Conservation (phyloP, 2,329 filamentous ascomycete species). For the Fusarium incarnatum region DNA sequence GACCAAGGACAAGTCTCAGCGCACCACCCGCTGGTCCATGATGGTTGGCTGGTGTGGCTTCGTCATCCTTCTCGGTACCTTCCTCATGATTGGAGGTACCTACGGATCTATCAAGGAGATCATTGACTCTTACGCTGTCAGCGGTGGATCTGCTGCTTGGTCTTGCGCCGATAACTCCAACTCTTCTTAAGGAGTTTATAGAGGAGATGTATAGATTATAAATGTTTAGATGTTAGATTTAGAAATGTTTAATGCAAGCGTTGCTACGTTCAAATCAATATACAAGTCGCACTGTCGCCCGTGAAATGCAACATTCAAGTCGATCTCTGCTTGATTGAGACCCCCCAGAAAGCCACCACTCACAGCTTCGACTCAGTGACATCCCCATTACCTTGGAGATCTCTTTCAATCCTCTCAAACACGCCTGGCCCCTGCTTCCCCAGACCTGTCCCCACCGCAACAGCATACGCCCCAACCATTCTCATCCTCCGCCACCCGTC, state of each 20-base stretch:
- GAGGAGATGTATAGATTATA: background rate
- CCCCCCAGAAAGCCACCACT: background rate
- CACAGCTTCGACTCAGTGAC: background rate
- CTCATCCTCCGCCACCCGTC: slow-evolving; percentile 74
- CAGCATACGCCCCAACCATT: slow-evolving; percentile 71
- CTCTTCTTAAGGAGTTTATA: slow-evolving; percentile 24
- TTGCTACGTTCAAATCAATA: slow-evolving; percentile 12
- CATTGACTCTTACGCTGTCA: slow-evolving; percentile 50
- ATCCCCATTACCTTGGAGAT: slow-evolving; percentile 38
- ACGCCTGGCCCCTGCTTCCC: slow-evolving; percentile 71
- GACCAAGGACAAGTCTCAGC: slow-evolving; percentile 31
- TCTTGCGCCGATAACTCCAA: slow-evolving; percentile 59
- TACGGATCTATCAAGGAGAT: slow-evolving; percentile 56
- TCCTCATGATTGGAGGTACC: slow-evolving; percentile 59
- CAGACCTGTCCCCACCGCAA: slow-evolving; percentile 77
- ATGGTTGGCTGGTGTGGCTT: slow-evolving; percentile 31
- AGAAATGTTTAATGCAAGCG: slow-evolving; percentile 27
- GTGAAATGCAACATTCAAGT: background rate
- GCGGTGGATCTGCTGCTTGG: slow-evolving; percentile 55
- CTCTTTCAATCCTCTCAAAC: slow-evolving; percentile 67
- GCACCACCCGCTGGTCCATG: slow-evolving; percentile 26
- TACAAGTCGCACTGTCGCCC: fast-evolving
- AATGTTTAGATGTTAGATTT: slow-evolving; percentile 4
- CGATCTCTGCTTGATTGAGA: background rate
- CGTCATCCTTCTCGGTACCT: slow-evolving; percentile 44